Evolutionary conservation across 129 eudicot species (phyloP), one percentile per base, ranked within the genome.

Genomic region (Heracleum sosnowskyi): DNA sequence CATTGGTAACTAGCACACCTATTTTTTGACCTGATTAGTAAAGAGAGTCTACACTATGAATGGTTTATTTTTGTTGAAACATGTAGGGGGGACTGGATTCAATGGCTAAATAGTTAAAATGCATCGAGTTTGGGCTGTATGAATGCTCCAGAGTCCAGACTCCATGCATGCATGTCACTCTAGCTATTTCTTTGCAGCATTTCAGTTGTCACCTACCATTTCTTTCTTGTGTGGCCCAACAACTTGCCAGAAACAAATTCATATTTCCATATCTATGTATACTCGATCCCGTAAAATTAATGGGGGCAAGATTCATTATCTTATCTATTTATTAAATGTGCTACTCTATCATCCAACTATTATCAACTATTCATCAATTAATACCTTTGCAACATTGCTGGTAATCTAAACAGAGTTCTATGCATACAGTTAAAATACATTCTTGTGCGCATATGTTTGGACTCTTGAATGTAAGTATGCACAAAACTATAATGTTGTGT

Each of bases 141-240:
- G 63, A 22, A 55, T 22, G 28, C 64, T 55, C 26, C 62, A 0
- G 28, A 5, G 20, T 55, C 68, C 66, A 57, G 31, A n/a, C 33
- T 57, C 66, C 68, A 26, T 60, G 68, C 68, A 60, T n/a, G 68
- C 68, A 60, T n/a, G 34, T 60, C 33, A n/a, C 68, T 55, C 64
- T 26, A 60, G 33, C 68, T 57, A 57, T 24, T n/a, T 60, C 15
- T 60, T 26, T 2, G 33, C 68, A n/a, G 68, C 64, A 57, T 60
- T n/a, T 60, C 68, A 60, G 33, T 60, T 60, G 68, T 60, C 68
- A 60, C 68, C 31, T 60, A 10, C 16, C 68, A 60, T 60, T 10
- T 60, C 16, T 0, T 60, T 60, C 33, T 26, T 3, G 68, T 26
- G 68, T 60, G 68, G 33, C 68, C 68, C 68, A 60, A 22, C 26